Evolutionary conservation across 495 filamentous ascomycete species (phyloP), one percentile per base, ranked within the genome.

Genomic region (Neurospora sp.): DNA sequence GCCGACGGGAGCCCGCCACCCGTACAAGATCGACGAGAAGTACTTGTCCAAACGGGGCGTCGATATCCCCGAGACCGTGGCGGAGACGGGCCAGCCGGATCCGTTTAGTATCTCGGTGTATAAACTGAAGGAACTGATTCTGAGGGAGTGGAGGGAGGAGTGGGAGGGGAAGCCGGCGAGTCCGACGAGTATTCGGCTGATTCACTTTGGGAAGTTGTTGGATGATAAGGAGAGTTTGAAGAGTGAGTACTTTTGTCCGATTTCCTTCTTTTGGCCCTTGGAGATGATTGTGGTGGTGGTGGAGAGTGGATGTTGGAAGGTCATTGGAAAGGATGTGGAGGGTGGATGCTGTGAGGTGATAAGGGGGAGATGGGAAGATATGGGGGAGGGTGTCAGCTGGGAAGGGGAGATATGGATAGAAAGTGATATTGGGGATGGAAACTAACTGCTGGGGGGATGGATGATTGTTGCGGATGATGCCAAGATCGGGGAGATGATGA

Each of bases 101-200:
- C 94, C 94, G 2, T 93, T 92, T 77, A 90, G 90, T 77, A 93
- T 97, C 82, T 96, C 91, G 76, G 89, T 96, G 16, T 97, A 97
- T 78, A 95, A 92, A 9, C 79, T 97, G 70, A 97, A 97, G 81
- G 94, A 97, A 79, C 82, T 97, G 80, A 96, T 97, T 74, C 88
- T 94, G 86, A 84, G 92, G 76, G 94, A 96, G 76, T 97, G 94
- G 94, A 86, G 92, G 75, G 89, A 90, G 75, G 94, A 97, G 78
- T 97, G 94, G 94, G 94, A 97, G 78, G 83, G 89, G 20, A 89
- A 91, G 75, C 94, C 94, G 0, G 88, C 92, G 39, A 93, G 90
- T 75, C 94, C 94, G 9, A 93, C 89, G 74, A 90, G 89, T 22
- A 97, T 97, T 82, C 87, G 94, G 70, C 82, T 97, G 77, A 97